Evolutionary conservation across 805 yeast genomes (phyloP).

Genomic region (Kodamaea lidongshanica): DNA sequence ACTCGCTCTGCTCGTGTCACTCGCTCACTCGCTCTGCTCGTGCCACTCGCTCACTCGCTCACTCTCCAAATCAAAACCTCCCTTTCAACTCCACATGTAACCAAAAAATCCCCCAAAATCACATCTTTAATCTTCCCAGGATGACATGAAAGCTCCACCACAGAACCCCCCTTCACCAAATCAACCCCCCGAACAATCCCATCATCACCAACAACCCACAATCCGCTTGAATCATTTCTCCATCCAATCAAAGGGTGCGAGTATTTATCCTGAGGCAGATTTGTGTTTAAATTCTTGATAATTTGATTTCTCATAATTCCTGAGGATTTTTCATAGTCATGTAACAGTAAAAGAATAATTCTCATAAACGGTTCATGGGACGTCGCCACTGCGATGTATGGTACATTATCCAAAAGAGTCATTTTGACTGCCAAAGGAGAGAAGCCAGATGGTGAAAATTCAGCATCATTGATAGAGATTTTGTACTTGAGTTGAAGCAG

Average conservation of each 20-base stretch:
- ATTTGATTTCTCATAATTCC: constrained; percentile 23
- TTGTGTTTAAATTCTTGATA: constrained; percentile 32
- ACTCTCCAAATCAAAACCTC: constrained; percentile 5
- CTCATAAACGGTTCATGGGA: constrained; percentile 77
- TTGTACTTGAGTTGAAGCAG: constrained; percentile 22
- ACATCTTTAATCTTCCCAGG: constrained; percentile 46
- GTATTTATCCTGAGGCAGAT: constrained; percentile 65
- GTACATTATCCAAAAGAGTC: constrained; percentile 9
- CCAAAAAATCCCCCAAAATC: constrained; percentile 31
- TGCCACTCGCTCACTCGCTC: too few species aligned
- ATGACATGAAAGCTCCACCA: constrained; percentile 30
- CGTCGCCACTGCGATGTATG: constrained; percentile 56
- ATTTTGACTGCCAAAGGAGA: constrained; percentile 45
- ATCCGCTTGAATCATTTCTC: constrained; percentile 39
- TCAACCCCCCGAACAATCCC: constrained; percentile 60
- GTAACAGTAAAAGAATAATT: constrained; percentile 48
- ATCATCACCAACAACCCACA: constrained; percentile 69
- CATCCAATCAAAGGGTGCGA: constrained; percentile 46
- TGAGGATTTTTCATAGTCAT: constrained; percentile 15
- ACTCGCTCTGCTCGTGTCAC: too few species aligned
- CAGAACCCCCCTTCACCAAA: constrained; percentile 31
- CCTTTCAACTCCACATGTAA: constrained; percentile 46
- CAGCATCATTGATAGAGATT: constrained; percentile 66
- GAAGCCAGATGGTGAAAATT: constrained; percentile 60
- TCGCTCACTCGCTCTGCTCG: too few species aligned